Conservation (phyloP, 1,139 yeast species). For the Wickerhamomyces sp. region DNA sequence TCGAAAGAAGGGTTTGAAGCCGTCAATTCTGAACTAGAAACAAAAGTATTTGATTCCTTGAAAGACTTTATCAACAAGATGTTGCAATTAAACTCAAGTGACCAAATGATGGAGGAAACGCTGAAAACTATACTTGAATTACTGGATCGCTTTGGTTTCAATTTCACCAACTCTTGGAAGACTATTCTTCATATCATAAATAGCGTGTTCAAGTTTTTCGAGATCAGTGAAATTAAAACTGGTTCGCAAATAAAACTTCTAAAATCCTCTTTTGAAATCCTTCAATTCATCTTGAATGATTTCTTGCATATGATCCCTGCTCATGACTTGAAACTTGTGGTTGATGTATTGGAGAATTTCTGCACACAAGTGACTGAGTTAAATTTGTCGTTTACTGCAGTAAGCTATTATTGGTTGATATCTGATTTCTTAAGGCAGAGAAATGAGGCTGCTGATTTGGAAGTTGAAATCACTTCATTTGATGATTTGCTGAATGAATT, state of each 20-base stretch:
- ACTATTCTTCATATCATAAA: conserved; percentile 64
- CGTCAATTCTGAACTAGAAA: conserved; percentile 12
- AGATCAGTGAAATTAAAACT: conserved; percentile 25
- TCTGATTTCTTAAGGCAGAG: conserved; percentile 63
- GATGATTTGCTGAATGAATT: conserved; percentile 1
- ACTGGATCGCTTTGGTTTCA: conserved; percentile 70
- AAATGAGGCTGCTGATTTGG: not conserved
- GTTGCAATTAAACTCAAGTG: conserved; percentile 8
- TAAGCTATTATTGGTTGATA: conserved; percentile 87
- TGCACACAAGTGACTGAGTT: conserved; percentile 67
- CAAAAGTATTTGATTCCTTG: conserved; percentile 19
- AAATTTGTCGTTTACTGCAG: conserved; percentile 85
- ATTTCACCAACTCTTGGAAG: conserved; percentile 63
- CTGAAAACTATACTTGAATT: conserved; percentile 63
- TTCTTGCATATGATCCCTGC: conserved; percentile 68
- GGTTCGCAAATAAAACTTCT: conserved; percentile 40
- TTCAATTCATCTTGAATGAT: conserved; percentile 81
- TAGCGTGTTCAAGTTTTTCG: conserved; percentile 52
- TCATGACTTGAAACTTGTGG: conserved; percentile 53
- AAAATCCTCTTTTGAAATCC: conserved; percentile 69
- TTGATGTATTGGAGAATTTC: conserved; percentile 70
- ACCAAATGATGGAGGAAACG: conserved; percentile 48
- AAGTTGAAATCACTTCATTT: not conserved
- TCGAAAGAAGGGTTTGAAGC: conserved; percentile 42
- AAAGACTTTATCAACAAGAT: conserved; percentile 14